Conservation (phyloP, 1,284 basidiomycete genomes). For the Ceratobasidium sp. region DNA sequence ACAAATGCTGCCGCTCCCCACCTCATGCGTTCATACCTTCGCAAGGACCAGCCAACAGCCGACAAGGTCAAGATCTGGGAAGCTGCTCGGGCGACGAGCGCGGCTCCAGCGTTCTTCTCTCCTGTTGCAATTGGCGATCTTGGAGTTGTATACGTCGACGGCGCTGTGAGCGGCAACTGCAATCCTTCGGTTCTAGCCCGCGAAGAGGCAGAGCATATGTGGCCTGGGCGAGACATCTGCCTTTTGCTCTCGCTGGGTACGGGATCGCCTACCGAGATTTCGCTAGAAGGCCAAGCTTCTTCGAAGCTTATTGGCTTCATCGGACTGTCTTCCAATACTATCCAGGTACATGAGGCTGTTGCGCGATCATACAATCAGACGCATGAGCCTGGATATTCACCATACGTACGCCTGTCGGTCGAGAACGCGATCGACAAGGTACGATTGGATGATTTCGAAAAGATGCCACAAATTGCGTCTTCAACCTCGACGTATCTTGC, state of each 20-base stretch:
- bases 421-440: constrained; percentile 24
- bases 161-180: constrained; percentile 29
- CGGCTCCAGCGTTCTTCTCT: constrained; percentile 25
- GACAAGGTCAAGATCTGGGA: constrained; percentile 38
- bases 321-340: constrained; percentile 18
- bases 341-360: constrained; percentile 23
- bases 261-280: constrained; percentile 22
- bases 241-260: constrained; percentile 32
- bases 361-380: constrained; percentile 10
- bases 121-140: constrained; percentile 3
- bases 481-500: constrained; percentile 19
- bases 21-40: constrained; percentile 33
- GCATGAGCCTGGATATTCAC: constrained; percentile 1
- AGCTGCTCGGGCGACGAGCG: constrained; percentile 36
- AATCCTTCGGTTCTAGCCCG: constrained; percentile 25
- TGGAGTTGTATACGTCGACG: constrained; percentile 18
- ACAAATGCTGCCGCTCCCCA: constrained; percentile 16
- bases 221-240: constrained; percentile 27
- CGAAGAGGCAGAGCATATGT: constrained; percentile 18
- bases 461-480: constrained; percentile 21
- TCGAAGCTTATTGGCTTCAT: constrained; percentile 21
- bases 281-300: constrained; percentile 7
- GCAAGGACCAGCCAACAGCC: constrained; percentile 3
- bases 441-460: constrained; percentile 27
- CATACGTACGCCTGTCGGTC: constrained; percentile 22